Percentiles rank a stretch among this genome's conserved stretches.
phyloP scores from a whole-genome alignment of 306 rosid genomes.

The Cucumis hystrix region DNA sequence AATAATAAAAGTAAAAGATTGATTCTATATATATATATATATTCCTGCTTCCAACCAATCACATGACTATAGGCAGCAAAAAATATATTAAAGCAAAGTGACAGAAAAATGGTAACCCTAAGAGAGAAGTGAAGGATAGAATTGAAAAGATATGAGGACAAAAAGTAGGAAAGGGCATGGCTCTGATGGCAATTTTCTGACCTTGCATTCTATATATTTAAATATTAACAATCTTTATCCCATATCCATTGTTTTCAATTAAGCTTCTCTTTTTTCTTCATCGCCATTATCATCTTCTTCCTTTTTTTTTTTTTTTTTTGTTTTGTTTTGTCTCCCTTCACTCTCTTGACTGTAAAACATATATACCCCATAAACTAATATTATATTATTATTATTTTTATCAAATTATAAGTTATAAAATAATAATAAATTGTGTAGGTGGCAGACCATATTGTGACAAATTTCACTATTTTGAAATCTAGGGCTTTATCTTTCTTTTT shows the following conservation, averaged over 20 bases:
- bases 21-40: no score
- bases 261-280: background rate
- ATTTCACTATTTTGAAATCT: no score
- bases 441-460: background rate
- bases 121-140: background rate
- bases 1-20: no score
- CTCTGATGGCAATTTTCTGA: slow-evolving; percentile 13
- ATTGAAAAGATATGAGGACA: slow-evolving; percentile 9
- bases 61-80: no score
- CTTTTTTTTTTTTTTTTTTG: no score
- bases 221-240: background rate
- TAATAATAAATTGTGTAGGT: background rate
- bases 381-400: background rate
- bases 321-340: background rate
- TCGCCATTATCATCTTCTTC: background rate
- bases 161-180: background rate
- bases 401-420: background rate
- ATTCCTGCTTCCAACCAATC: no score
- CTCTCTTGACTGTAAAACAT: background rate
- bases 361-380: background rate
- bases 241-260: background rate
- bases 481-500: background rate
- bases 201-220: slow-evolving; percentile 8
- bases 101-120: no score
- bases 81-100: no score